A percentile compares a stretch with the other conserved stretches of the same genome.
Evolutionary conservation across 2,329 filamentous ascomycete species (phyloP).

Genomic region (Colletotrichum shisoi): DNA sequence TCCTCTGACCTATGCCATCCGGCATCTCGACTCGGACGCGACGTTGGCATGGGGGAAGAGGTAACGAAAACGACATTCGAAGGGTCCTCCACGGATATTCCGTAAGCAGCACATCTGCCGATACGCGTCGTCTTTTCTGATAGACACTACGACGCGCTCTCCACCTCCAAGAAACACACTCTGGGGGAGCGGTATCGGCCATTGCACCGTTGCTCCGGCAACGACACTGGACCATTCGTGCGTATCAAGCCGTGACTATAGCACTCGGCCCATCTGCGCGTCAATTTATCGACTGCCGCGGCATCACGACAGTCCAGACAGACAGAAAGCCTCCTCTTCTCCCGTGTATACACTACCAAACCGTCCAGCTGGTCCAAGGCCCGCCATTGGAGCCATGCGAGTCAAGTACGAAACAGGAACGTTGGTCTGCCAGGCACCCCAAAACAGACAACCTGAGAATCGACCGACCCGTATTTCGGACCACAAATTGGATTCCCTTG

Average conservation of each 20-base stretch:
- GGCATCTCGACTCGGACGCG: background rate
- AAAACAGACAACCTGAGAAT: constrained; percentile 6
- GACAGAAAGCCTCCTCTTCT: background rate
- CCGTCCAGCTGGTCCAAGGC: constrained; percentile 1
- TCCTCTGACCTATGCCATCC: too few relatives aligned
- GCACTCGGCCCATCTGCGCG: constrained; percentile 25
- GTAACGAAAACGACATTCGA: background rate
- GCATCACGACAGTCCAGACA: background rate
- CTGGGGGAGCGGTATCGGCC: too few relatives aligned
- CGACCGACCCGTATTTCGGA: constrained; percentile 23
- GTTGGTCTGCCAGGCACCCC: constrained; percentile 19
- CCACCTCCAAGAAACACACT: background rate
- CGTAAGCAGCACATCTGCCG: background rate
- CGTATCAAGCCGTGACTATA: constrained; percentile 8
- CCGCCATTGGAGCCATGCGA: constrained; percentile 6
- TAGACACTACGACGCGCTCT: background rate
- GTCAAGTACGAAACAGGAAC: constrained; percentile 12
- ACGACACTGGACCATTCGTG: background rate
- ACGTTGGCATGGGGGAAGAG: constrained; percentile 4
- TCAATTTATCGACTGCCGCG: background rate
- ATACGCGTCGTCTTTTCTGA: background rate
- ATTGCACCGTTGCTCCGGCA: background rate
- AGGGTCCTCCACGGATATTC: background rate
- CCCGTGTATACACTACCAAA: background rate
- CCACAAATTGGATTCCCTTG: constrained; percentile 18